Conservation (phyloP, 345 rosid genomes). For the Brassica carinata region DNA sequence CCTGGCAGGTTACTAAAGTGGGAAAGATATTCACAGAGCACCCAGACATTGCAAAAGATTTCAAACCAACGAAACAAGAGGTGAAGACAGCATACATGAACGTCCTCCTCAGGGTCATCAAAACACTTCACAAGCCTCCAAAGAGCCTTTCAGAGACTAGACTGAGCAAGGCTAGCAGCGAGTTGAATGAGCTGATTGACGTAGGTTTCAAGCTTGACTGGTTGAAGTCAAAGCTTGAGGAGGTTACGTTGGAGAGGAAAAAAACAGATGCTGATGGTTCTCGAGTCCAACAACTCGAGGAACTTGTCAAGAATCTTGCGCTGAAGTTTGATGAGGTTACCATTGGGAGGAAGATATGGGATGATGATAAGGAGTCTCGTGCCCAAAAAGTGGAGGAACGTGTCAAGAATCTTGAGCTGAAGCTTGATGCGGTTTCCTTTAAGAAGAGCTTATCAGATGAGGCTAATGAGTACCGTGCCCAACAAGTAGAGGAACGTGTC, state of each 20-base stretch:
- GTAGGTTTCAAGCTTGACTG: neutral
- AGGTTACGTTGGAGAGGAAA: no score
- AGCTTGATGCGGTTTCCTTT: no score
- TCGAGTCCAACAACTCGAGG: neutral
- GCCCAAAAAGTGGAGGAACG: neutral
- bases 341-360: no score
- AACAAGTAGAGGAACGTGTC: no score
- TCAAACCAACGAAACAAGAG: neutral
- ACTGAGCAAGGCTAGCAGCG: neutral
- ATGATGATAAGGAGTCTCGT: no score
- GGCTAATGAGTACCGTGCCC: no score
- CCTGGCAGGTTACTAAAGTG: slow-evolving; percentile 12
- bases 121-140: neutral
- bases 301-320: no score
- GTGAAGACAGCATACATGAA: slow-evolving; percentile 22
- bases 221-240: neutral
- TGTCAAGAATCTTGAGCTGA: neutral
- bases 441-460: no score
- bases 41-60: neutral
- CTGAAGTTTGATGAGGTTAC: no score
- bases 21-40: slow-evolving; percentile 20
- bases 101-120: neutral
- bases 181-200: slow-evolving; percentile 10
- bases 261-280: neutral
- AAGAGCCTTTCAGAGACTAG: slow-evolving; percentile 4